phyloP scores from a whole-genome alignment of 192 early-diverging fungal species.

The Umbelopsis vinacea region DNA sequence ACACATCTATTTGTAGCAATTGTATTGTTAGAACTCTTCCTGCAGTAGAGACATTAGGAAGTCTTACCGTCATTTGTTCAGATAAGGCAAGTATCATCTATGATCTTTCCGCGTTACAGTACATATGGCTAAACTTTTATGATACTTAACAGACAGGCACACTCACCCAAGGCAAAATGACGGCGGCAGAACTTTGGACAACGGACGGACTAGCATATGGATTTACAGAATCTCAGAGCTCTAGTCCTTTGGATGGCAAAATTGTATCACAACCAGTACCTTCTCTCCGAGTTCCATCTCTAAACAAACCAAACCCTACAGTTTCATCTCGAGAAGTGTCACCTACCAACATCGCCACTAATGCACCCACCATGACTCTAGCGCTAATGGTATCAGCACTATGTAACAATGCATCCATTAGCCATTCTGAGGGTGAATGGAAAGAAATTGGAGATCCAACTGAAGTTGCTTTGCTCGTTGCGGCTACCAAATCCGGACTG shows the following conservation, averaged over 20 bases:
- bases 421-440: slow-evolving; percentile 47
- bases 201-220: slow-evolving; percentile 65
- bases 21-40: slow-evolving; percentile 93
- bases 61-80: slow-evolving; percentile 96
- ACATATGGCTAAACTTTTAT: not conserved
- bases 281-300: not conserved
- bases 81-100: slow-evolving; percentile 81
- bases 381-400: slow-evolving; percentile 78
- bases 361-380: slow-evolving; percentile 47
- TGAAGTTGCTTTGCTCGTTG: slow-evolving; percentile 91
- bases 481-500: slow-evolving; percentile 83
- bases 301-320: not conserved
- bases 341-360: slow-evolving; percentile 26
- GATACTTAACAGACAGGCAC: slow-evolving; percentile 64
- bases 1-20: slow-evolving; percentile 47
- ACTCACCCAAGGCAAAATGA: slow-evolving; percentile 98
- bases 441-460: slow-evolving; percentile 90
- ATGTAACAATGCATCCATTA: slow-evolving; percentile 86
- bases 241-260: not conserved
- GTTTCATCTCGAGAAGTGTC: not conserved
- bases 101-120: not conserved
- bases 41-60: slow-evolving; percentile 93
- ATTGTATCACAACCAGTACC: not conserved
- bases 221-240: slow-evolving; percentile 63
- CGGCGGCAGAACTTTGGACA: slow-evolving; percentile 83